phyloP scores from a whole-genome alignment of 306 rosid genomes.

The Castanopsis chinensis region DNA sequence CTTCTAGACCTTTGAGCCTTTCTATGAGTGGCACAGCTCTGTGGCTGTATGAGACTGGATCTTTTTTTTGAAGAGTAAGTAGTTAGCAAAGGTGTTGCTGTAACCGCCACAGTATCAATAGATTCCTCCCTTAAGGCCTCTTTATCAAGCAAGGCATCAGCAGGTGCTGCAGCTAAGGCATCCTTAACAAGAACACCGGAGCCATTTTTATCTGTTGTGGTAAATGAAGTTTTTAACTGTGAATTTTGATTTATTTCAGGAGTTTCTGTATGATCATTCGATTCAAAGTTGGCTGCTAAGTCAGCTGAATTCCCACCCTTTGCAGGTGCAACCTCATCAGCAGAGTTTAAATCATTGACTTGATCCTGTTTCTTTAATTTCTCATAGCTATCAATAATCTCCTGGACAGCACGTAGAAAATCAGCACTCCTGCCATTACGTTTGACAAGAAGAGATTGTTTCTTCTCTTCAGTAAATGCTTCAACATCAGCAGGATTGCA shows the following conservation, averaged over 20 bases:
- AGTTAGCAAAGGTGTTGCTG: constrained; percentile 45
- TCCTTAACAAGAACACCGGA: constrained; percentile 38
- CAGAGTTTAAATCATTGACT: constrained; percentile 38
- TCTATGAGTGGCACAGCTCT: constrained; percentile 36
- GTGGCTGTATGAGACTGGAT: constrained; percentile 43
- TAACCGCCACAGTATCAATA: constrained; percentile 31
- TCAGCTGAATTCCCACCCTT: constrained; percentile 44
- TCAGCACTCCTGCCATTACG: constrained; percentile 96
- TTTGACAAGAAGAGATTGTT: constrained; percentile 76
- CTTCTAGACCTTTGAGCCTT: constrained; percentile 62
- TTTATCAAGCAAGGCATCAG: constrained; percentile 37
- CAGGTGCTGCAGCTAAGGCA: constrained; percentile 44
- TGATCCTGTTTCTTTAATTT: constrained; percentile 61
- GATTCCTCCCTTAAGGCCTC: constrained; percentile 46
- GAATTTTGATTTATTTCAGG: constrained; percentile 32
- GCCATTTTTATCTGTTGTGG: constrained; percentile 41
- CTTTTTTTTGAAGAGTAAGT: constrained; percentile 59
- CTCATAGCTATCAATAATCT: constrained; percentile 75
- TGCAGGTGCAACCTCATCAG: constrained; percentile 42
- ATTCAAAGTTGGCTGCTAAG: constrained; percentile 35
- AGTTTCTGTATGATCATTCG: constrained; percentile 46
- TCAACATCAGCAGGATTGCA: constrained; percentile 97
- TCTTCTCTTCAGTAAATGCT: constrained; percentile 94
- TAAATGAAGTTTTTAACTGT: constrained; percentile 39
- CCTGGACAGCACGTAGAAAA: constrained; percentile 89